A percentile compares a stretch with the other conserved stretches of the same genome.
phyloP scores from a whole-genome alignment of 768 basidiomycete genomes.

The Solioccasus polychromus region DNA sequence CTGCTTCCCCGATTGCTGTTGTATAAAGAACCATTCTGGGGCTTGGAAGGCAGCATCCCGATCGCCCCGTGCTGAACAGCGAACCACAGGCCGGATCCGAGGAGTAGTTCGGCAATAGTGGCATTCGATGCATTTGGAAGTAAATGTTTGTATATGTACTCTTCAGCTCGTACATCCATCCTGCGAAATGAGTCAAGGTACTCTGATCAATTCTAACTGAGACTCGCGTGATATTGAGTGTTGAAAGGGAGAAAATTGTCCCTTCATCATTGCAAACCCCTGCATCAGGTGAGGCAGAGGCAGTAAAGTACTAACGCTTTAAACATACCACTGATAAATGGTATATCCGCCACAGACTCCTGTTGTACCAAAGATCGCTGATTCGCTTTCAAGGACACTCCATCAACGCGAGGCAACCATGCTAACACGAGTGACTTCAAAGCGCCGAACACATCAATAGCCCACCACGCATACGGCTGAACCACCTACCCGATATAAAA shows the following conservation, averaged over 20 bases:
- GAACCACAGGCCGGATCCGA: slow-evolving; percentile 43
- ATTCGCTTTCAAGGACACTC: slow-evolving; percentile 33
- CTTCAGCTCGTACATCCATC: slow-evolving; percentile 22
- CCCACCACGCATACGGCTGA: not conserved
- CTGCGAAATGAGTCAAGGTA: slow-evolving; percentile 6
- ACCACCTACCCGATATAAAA: slow-evolving; percentile 30
- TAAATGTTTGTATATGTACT: slow-evolving; percentile 31
- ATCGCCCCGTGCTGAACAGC: slow-evolving; percentile 53
- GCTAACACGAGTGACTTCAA: slow-evolving; percentile 27
- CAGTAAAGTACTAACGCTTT: not conserved
- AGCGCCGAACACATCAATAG: too few relatives aligned
- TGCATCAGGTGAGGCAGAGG: not conserved
- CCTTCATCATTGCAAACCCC: slow-evolving; percentile 41
- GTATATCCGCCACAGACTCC: slow-evolving; percentile 22
- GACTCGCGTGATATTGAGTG: slow-evolving; percentile 46
- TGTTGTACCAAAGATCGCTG: slow-evolving; percentile 31
- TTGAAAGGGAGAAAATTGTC: slow-evolving; percentile 44
- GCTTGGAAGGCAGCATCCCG: slow-evolving; percentile 50
- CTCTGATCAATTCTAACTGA: not conserved
- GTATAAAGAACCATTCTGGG: slow-evolving; percentile 45
- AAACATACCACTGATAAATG: slow-evolving; percentile 6
- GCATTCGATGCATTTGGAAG: slow-evolving; percentile 24
- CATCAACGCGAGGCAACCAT: slow-evolving; percentile 40
- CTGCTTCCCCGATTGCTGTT: slow-evolving; percentile 35
- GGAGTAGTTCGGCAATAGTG: slow-evolving; percentile 36